phyloP scores from a whole-genome alignment of 352 stramenopile species.

The Globisporangium uncinulatum region DNA sequence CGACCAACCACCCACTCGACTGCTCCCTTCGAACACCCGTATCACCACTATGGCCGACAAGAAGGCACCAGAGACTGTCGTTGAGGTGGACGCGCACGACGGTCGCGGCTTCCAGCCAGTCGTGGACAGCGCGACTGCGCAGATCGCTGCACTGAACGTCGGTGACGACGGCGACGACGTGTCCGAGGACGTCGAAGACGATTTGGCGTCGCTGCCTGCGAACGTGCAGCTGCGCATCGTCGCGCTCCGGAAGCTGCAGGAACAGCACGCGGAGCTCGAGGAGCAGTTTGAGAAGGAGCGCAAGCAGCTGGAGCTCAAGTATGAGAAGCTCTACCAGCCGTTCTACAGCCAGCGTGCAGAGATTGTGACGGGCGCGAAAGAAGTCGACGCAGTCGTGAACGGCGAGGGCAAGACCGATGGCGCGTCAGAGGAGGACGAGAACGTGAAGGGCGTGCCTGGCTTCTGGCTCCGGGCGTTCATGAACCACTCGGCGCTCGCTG shows the following conservation, averaged over 20 bases:
- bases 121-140: slow-evolving; percentile 31
- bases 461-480: slow-evolving; percentile 84
- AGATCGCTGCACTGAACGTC: slow-evolving; percentile 30
- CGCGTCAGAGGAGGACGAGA: slow-evolving; percentile 27
- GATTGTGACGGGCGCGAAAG: slow-evolving; percentile 74
- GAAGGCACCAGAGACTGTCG: slow-evolving; percentile 32
- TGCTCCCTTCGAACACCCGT: background rate
- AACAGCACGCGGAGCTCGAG: slow-evolving; percentile 69
- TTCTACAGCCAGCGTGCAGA: slow-evolving; percentile 70
- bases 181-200: slow-evolving; percentile 40
- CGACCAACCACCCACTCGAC: background rate
- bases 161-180: slow-evolving; percentile 14
- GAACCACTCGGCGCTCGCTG: slow-evolving; percentile 77
- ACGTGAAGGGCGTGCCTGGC: slow-evolving; percentile 75
- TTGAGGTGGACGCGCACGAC: slow-evolving; percentile 61
- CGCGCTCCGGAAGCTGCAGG: slow-evolving; percentile 68
- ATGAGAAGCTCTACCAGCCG: slow-evolving; percentile 85
- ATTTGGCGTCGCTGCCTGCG: slow-evolving; percentile 54
- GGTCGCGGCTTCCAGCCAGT: slow-evolving; percentile 52
- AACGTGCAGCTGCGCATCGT: slow-evolving; percentile 70
- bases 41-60: slow-evolving; percentile 34
- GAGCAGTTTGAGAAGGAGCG: slow-evolving; percentile 85
- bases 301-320: slow-evolving; percentile 80
- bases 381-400: slow-evolving; percentile 50
- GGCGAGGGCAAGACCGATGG: slow-evolving; percentile 32